Conservation (phyloP, 2,329 filamentous ascomycete genomes). For the Paecilomyces sp. region DNA sequence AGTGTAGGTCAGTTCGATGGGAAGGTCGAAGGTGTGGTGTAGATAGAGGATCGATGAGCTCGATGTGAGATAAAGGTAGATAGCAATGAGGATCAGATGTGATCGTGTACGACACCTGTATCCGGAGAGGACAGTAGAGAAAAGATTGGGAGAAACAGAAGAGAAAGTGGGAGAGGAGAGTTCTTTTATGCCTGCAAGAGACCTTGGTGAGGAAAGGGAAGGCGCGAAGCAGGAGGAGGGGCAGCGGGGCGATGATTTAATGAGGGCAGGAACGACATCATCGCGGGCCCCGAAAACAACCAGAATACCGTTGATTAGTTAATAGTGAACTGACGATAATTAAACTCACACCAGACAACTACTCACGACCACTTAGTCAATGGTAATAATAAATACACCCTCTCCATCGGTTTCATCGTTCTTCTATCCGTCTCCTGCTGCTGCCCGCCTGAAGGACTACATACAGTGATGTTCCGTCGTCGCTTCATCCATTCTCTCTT, state of each 20-base stretch:
- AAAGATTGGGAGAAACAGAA: slow-evolving; percentile 9
- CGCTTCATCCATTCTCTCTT: background rate
- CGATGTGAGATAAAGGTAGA: background rate
- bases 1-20: background rate
- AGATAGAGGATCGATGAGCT: background rate
- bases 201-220: background rate
- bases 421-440: background rate
- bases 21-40: background rate
- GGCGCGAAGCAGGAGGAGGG: slow-evolving; percentile 1
- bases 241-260: background rate
- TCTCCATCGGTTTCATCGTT: background rate
- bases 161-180: slow-evolving; percentile 7
- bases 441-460: background rate
- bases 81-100: background rate
- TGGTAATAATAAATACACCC: no score
- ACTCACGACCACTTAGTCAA: no score
- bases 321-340: no score
- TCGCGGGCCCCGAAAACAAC: background rate
- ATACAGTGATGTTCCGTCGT: background rate
- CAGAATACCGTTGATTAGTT: background rate
- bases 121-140: slow-evolving; percentile 3
- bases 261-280: background rate
- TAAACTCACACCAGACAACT: no score
- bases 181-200: slow-evolving; percentile 1
- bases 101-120: background rate